Conservation (phyloP, 2,329 filamentous ascomycete species). For the Botrytis hyacinthi region DNA sequence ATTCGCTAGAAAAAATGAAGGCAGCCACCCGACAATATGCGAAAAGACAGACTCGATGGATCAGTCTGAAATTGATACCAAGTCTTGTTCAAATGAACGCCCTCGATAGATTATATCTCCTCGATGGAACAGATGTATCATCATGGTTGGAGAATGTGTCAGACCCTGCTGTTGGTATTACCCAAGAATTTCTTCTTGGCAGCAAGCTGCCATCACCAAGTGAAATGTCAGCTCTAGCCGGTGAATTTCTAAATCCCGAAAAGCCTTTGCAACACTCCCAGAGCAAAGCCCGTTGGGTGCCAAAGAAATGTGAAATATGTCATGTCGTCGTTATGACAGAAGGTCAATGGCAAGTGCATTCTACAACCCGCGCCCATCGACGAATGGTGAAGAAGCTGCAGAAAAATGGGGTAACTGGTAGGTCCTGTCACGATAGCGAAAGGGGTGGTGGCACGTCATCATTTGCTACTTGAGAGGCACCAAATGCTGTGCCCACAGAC, state of each 20-base stretch:
- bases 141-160: slow-evolving; percentile 64
- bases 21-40: slow-evolving; percentile 85
- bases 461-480: not conserved
- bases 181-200: slow-evolving; percentile 60
- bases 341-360: slow-evolving; percentile 48
- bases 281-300: slow-evolving; percentile 46
- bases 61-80: slow-evolving; percentile 75
- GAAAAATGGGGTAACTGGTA: slow-evolving; percentile 1
- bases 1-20: slow-evolving; percentile 73
- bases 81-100: slow-evolving; percentile 56
- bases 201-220: slow-evolving; percentile 45
- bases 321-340: slow-evolving; percentile 60
- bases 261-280: slow-evolving; percentile 43
- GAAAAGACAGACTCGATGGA: slow-evolving; percentile 81
- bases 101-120: slow-evolving; percentile 64
- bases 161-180: slow-evolving; percentile 60
- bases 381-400: slow-evolving; percentile 32
- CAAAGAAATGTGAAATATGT: slow-evolving; percentile 70
- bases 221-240: slow-evolving; percentile 57
- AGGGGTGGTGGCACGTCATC: not conserved
- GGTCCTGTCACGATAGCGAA: not conserved
- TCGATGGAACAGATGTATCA: slow-evolving; percentile 72
- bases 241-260: slow-evolving; percentile 56
- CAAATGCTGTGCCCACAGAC: not conserved
- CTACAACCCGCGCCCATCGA: slow-evolving; percentile 46